phyloP scores from a whole-genome alignment of 2,329 filamentous ascomycete species.

The Aspergillus calidoustus region DNA sequence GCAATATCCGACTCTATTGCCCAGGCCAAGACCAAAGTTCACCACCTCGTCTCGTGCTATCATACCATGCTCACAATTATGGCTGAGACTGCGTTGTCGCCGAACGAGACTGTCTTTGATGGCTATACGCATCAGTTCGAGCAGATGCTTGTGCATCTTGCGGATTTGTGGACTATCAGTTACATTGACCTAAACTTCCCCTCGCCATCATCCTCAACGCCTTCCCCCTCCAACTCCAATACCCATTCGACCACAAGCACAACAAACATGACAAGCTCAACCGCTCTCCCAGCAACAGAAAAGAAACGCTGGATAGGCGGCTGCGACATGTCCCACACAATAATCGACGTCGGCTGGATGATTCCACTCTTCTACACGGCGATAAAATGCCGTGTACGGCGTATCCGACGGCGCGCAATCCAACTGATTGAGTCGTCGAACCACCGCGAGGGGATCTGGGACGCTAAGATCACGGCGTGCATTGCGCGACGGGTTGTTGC shows the following conservation, averaged over 20 bases:
- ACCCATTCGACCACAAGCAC: too few species aligned
- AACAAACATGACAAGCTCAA: background rate
- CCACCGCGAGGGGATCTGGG: slow-evolving; percentile 17
- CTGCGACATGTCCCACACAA: slow-evolving; percentile 13
- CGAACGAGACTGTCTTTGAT: slow-evolving; percentile 31
- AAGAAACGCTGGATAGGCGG: background rate
- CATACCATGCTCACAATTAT: slow-evolving; percentile 53
- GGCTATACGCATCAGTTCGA: slow-evolving; percentile 27
- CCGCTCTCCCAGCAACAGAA: background rate
- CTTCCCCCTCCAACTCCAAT: background rate
- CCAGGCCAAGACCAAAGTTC: slow-evolving; percentile 2
- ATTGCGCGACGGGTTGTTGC: slow-evolving; percentile 9
- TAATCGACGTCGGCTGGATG: slow-evolving; percentile 38
- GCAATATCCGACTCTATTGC: background rate
- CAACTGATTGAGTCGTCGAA: background rate
- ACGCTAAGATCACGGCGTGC: slow-evolving; percentile 4
- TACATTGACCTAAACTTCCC: background rate
- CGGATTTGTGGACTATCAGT: slow-evolving; percentile 9
- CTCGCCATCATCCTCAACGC: background rate
- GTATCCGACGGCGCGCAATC: slow-evolving; percentile 34
- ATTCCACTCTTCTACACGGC: slow-evolving; percentile 39
- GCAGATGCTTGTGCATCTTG: slow-evolving; percentile 22
- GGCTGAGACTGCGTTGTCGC: slow-evolving; percentile 29
- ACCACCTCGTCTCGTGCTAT: slow-evolving; percentile 42
- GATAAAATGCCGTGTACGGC: slow-evolving; percentile 38